Evolutionary conservation across 345 rosid genomes (phyloP).

Genomic region (Moricandia moricandioides): DNA sequence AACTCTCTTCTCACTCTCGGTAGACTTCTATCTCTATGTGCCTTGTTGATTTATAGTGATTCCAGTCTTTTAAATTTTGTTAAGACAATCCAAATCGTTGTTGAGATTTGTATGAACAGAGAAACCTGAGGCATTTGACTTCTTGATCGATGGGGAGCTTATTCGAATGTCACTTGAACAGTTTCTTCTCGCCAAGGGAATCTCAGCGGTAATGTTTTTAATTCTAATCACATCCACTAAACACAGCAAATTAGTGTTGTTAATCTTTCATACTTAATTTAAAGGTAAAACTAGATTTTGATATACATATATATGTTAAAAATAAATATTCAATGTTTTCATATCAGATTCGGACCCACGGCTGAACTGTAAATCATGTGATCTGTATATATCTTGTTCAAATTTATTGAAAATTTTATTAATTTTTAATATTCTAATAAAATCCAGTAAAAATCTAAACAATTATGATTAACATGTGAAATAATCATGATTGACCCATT

Average conservation of each 20-base stretch:
- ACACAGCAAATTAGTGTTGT: background rate
- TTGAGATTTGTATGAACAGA: constrained; percentile 52
- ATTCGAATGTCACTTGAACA: constrained; percentile 84
- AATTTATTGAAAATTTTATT: too few relatives aligned
- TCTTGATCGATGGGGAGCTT: constrained; percentile 86
- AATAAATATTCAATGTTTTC: too few relatives aligned
- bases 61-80: background rate
- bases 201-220: constrained; percentile 67
- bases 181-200: constrained; percentile 81
- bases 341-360: too few relatives aligned
- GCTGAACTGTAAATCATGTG: too few relatives aligned
- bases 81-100: background rate
- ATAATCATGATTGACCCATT: too few relatives aligned
- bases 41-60: background rate
- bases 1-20: constrained; percentile 60
- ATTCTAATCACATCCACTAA: background rate
- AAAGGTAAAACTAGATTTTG: too few relatives aligned
- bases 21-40: constrained; percentile 15
- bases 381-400: too few relatives aligned
- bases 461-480: too few relatives aligned
- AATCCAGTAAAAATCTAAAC: too few relatives aligned
- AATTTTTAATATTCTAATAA: too few relatives aligned
- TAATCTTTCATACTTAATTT: background rate
- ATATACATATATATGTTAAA: too few relatives aligned
- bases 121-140: constrained; percentile 81